phyloP scores from a whole-genome alignment of 306 rosid genomes.

The Lablab purpureus region DNA sequence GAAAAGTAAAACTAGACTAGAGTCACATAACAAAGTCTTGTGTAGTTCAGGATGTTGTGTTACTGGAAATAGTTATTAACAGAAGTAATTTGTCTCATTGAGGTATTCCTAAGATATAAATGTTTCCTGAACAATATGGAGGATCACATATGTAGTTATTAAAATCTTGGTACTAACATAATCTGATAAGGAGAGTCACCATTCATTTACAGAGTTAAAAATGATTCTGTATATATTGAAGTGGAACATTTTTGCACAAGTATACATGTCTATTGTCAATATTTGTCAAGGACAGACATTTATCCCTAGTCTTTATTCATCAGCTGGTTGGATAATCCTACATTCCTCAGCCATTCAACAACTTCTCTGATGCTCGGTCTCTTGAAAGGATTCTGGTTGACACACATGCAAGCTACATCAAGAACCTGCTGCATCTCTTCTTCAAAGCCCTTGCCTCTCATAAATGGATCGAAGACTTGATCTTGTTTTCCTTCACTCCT shows the following conservation, averaged over 20 bases:
- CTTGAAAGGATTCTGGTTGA: constrained; percentile 74
- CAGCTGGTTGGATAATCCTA: constrained; percentile 57
- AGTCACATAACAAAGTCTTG: neutral
- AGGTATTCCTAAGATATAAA: constrained; percentile 4
- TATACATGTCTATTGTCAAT: constrained; percentile 14
- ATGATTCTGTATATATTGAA: constrained; percentile 31
- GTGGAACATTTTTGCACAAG: constrained; percentile 21
- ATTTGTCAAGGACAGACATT: constrained; percentile 13
- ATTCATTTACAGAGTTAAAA: constrained; percentile 27
- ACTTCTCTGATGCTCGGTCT: constrained; percentile 84
- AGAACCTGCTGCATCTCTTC: constrained; percentile 79
- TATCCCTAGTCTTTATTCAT: constrained; percentile 59
- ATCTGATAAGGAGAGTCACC: constrained; percentile 4
- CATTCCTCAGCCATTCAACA: constrained; percentile 75
- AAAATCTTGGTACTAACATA: neutral
- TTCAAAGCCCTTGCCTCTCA: constrained; percentile 72
- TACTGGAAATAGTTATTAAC: neutral
- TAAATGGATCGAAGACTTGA: constrained; percentile 68
- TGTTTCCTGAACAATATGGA: neutral
- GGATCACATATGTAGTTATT: neutral
- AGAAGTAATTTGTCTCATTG: neutral
- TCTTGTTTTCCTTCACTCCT: constrained; percentile 72
- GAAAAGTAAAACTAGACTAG: neutral
- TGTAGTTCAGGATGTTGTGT: neutral
- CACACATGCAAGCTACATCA: constrained; percentile 84